Conservation (phyloP, 495 filamentous ascomycete genomes). For the Astrothelium subdiscretum region DNA sequence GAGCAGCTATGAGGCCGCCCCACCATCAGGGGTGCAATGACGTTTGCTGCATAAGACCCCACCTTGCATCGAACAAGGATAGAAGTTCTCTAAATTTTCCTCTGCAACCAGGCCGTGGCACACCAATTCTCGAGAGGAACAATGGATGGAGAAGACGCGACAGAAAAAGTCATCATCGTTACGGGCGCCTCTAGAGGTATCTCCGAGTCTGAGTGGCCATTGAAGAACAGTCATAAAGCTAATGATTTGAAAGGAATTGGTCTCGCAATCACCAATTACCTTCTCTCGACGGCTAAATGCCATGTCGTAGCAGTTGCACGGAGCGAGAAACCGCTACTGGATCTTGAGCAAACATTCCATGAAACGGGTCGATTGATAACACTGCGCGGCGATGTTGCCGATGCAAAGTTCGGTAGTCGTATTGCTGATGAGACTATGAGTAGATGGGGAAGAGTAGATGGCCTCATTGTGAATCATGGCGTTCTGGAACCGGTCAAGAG, state of each 20-base stretch:
- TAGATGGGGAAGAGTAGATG: slow-evolving; percentile 63
- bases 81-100: too few relatives aligned
- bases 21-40: too few relatives aligned
- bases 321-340: slow-evolving; percentile 50
- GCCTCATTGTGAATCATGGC: slow-evolving; percentile 81
- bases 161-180: slow-evolving; percentile 46
- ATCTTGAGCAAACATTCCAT: slow-evolving; percentile 49
- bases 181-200: slow-evolving; percentile 53
- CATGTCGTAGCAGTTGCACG: slow-evolving; percentile 63
- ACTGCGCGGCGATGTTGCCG: slow-evolving; percentile 63
- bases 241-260: slow-evolving; percentile 56
- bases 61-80: too few relatives aligned
- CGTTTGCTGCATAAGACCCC: too few relatives aligned
- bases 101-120: too few relatives aligned
- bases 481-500: slow-evolving; percentile 65
- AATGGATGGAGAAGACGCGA: slow-evolving; percentile 11
- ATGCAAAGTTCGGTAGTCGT: slow-evolving; percentile 48
- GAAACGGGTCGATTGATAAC: slow-evolving; percentile 50
- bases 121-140: too few relatives aligned
- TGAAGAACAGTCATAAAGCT: neutral
- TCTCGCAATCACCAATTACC: slow-evolving; percentile 58
- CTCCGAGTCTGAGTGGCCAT: neutral
- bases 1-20: too few relatives aligned
- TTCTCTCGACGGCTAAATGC: slow-evolving; percentile 57
- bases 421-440: slow-evolving; percentile 51